Percentiles rank a stretch among this genome's conserved stretches.
phyloP scores from a whole-genome alignment of 306 rosid genomes.

The Dryas drummondii region DNA sequence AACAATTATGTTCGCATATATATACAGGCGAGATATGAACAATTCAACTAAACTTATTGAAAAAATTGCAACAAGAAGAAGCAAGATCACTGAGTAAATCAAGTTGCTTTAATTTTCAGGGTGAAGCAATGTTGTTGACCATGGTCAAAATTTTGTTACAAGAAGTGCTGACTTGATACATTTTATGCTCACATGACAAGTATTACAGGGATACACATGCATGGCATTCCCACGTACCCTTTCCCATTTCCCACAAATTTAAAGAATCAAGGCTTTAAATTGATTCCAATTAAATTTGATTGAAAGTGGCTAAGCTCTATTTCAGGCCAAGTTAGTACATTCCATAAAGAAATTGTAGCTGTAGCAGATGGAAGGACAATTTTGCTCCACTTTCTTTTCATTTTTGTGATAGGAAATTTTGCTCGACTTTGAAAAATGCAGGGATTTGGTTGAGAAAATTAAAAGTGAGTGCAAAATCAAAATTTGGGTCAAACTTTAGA shows the following conservation, averaged over 20 bases:
- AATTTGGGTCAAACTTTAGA: not conserved
- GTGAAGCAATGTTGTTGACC: not conserved
- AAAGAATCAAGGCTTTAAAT: not conserved
- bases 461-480: not conserved
- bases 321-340: not conserved
- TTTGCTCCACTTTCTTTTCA: not conserved
- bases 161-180: not conserved
- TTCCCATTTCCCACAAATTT: not conserved
- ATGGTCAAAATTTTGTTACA: slow-evolving; percentile 8
- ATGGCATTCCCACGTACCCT: not conserved
- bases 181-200: not conserved
- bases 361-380: not conserved
- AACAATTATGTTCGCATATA: not conserved
- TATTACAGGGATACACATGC: not conserved
- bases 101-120: not conserved
- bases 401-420: not conserved
- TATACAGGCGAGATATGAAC: not conserved
- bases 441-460: slow-evolving; percentile 10
- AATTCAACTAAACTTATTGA: not conserved
- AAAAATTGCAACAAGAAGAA: not conserved
- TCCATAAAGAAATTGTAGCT: not conserved
- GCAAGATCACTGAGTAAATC: not conserved
- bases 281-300: not conserved
- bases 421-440: not conserved
- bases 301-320: not conserved